Base-by-base conservation (phyloP, 768 basidiomycete genomes). In the Leucosporidium yakuticum region DNA sequence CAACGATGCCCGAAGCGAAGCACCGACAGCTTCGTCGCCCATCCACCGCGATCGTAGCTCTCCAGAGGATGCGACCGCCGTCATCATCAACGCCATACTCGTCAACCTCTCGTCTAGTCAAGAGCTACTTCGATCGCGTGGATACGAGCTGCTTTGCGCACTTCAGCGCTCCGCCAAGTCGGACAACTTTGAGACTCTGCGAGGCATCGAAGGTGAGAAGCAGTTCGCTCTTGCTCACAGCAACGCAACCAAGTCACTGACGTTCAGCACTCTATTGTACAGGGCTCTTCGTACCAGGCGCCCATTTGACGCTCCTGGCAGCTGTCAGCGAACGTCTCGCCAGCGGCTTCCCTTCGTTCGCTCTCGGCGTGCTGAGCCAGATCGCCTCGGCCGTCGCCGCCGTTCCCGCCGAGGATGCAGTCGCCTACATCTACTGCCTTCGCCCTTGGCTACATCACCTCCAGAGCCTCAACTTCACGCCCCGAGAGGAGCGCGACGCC, bases 381-480 rank as follows among this genome's bases (percentile, higher is more conserved):
- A 89, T 93, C 34, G 85, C 85, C 39, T 83, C 83, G 80, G 82
- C 82, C 76, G 68, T 77, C 79, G 75, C 82, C 79, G 81, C 80
- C 72, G 78, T 80, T 19, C 76, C 76, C 29, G 74, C 79, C 4
- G 75, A 80, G 1, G 87, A 88, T 58, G 86, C 87, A 49, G 85
- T 89, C 50, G 84, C 83, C 68, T 91, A 87, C 74, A 77, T 94
- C 27, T 85, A 88, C 67, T 93, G 91, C 75, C 83, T 95, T 82
- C 85, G 84, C 50, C 91, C 93, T 4, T 96, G 92, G 93, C 84
- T 95, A 51, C 86, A 84, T 76, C 93, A 94, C 74, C 81, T 96
- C 2, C 81, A 84, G 4, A 78, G 81, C 20, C 93, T 89, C 70
- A 83, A 84, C 32, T 87, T 87, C 72, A 86, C 90, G 1, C 84